These are phyloP conservation scores for Scutellaria baicalensis DNA, from an alignment of 257 asterid genomes.

Conservation along the genomic window DNA sequence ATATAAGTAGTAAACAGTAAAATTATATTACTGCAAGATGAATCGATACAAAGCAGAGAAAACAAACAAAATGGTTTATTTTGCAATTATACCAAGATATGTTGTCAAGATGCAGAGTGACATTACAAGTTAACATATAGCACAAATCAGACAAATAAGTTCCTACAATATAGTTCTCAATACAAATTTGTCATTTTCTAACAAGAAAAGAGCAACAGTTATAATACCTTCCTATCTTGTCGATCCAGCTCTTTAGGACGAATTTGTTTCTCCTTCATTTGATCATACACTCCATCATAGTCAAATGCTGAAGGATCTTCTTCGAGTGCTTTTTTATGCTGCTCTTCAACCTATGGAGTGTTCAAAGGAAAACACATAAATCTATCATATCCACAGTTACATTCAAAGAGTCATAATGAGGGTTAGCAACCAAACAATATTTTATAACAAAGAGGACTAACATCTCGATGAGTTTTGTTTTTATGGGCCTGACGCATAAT, in stretches of 20 bases:
- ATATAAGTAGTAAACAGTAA: background rate
- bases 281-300: conserved; percentile 87
- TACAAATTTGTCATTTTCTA: background rate
- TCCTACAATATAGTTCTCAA: background rate
- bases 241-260: conserved; percentile 58
- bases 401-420: background rate
- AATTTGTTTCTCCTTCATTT: conserved; percentile 76
- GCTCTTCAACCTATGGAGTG: conserved; percentile 63
- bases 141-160: background rate
- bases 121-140: background rate
- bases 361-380: background rate
- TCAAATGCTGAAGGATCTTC: conserved; percentile 89
- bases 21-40: background rate
- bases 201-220: background rate
- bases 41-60: background rate
- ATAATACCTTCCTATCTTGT: conserved; percentile 60
- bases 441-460: conserved; percentile 16
- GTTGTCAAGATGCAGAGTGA: background rate
- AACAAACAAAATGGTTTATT: background rate
- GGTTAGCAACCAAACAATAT: background rate
- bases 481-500: conserved; percentile 80
- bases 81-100: background rate
- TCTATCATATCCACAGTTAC: background rate
- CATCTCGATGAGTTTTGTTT: conserved; percentile 73
- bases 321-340: conserved; percentile 82